phyloP scores from a whole-genome alignment of 148 eudicot genomes.

The Mesembryanthemum crystallinum region DNA sequence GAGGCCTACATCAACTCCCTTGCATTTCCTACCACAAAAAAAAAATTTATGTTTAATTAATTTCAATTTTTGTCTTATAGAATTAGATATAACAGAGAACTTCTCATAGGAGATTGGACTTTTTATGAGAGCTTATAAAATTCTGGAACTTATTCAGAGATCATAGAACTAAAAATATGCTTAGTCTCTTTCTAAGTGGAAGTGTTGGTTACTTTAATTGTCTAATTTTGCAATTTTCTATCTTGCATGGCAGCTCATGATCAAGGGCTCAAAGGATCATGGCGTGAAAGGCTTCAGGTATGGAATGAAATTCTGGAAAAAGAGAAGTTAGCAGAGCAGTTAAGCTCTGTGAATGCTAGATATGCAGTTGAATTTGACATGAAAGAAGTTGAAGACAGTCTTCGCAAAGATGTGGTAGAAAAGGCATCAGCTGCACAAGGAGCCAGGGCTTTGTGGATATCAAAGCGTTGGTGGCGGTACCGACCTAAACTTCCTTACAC shows the following conservation, averaged over 20 bases:
- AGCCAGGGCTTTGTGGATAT: slow-evolving; percentile 80
- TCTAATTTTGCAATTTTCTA: slow-evolving; percentile 5
- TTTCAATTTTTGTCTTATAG: background rate
- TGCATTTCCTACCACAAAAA: background rate
- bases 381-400: slow-evolving; percentile 90
- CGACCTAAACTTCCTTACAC: slow-evolving; percentile 96
- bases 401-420: slow-evolving; percentile 77
- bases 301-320: slow-evolving; percentile 73
- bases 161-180: background rate
- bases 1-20: background rate
- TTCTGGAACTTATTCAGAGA: no score
- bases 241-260: slow-evolving; percentile 41
- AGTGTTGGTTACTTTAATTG: background rate
- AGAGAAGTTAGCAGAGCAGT: slow-evolving; percentile 69
- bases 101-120: background rate
- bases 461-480: slow-evolving; percentile 98
- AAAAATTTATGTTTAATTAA: no score
- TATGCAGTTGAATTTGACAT: slow-evolving; percentile 90
- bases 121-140: background rate
- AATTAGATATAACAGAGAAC: background rate
- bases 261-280: slow-evolving; percentile 49
- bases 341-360: slow-evolving; percentile 56
- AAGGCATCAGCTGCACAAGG: slow-evolving; percentile 54
- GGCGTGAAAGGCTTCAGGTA: slow-evolving; percentile 83
- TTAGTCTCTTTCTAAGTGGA: background rate